A percentile compares a stretch with the other conserved stretches of the same genome.
Conservation (phyloP, 2,329 filamentous ascomycete species). For the Fusarium xylarioides region DNA sequence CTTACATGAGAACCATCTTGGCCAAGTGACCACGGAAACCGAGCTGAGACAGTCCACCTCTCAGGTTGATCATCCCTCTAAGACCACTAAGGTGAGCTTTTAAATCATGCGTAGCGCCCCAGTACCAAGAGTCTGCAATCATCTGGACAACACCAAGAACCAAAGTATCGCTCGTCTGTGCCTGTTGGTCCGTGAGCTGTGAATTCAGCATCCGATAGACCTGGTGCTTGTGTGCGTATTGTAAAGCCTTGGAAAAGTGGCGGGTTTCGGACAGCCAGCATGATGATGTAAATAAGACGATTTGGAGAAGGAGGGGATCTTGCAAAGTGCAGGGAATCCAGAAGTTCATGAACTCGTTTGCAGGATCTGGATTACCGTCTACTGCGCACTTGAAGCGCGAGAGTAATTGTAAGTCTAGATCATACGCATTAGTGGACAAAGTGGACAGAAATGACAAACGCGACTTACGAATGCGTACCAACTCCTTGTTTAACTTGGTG, state of each 20-base stretch:
- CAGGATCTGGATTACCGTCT: slow-evolving; percentile 57
- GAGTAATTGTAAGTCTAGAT: slow-evolving; percentile 57
- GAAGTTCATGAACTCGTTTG: slow-evolving; percentile 57
- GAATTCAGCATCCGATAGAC: slow-evolving; percentile 59
- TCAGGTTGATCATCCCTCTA: slow-evolving; percentile 57
- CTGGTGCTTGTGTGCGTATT: slow-evolving; percentile 54
- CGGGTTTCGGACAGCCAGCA: slow-evolving; percentile 62
- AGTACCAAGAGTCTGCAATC: slow-evolving; percentile 63
- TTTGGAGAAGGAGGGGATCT: slow-evolving; percentile 59
- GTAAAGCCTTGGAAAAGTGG: slow-evolving; percentile 54
- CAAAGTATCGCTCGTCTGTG: slow-evolving; percentile 55
- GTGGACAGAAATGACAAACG: not conserved
- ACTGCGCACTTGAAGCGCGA: slow-evolving; percentile 61
- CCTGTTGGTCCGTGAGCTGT: slow-evolving; percentile 50
- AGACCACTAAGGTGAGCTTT: slow-evolving; percentile 58
- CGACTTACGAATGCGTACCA: slow-evolving; percentile 57
- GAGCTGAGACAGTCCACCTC: slow-evolving; percentile 57
- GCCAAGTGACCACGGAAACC: slow-evolving; percentile 58
- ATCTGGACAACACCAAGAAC: slow-evolving; percentile 60
- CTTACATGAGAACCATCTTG: slow-evolving; percentile 61
- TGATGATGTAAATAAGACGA: slow-evolving; percentile 60
- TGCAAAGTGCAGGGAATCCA: slow-evolving; percentile 60
- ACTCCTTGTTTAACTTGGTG: slow-evolving; percentile 56
- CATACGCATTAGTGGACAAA: not conserved
- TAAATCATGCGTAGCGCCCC: slow-evolving; percentile 57